Evolutionary conservation across 1,284 basidiomycete species (phyloP), one percentile per base, ranked within the genome.

Genomic region (Sporisorium iseilematis-ciliati): DNA sequence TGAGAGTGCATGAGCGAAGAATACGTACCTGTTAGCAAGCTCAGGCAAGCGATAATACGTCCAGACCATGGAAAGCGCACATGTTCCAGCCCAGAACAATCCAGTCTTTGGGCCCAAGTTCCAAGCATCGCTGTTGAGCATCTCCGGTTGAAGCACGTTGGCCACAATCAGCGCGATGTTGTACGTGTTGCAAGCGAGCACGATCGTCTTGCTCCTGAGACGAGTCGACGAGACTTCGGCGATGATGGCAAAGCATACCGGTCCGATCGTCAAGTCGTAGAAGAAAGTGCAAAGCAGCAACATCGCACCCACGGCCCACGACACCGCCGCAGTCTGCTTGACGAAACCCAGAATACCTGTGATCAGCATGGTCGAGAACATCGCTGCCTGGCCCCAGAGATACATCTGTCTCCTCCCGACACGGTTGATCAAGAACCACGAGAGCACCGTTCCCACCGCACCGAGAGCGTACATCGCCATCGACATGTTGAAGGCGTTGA

Each of bases 191-290:
- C 89, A 86, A 25, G 87, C 86, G 25, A 89, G 84, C 1, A 87
- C 88, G 69, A 89, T 86, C 0, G 88, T 88, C 85, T 89, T 89
- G 74, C 87, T 86, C 8, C 86, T 82, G 3, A 88, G 84, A 11
- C 87, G 84, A 25, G 87, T 85, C n/a, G 87, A 86, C 0, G 86
- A 83, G 31, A 88, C 80, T 65, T 88, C 88, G 18, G 87, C 86
- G 12, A 88, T 87, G 55, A 88, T 82, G 43, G 85, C 85, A 77
- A 86, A 87, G 78, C 85, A 86, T 26, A 86, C 75, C 1, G 86
- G 86, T 46, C 86, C 86, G 62, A 87, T 78, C 11, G 85, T 84
- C 33, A 68, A 43, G 71, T 87, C 85, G 74, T 86, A 87, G 26
- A 81, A 62, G 65, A 87, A 84, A 55, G 87, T 86, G 84, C 86